A percentile compares a stretch with the other conserved stretches of the same genome.
These are phyloP conservation scores for Brassica juncea DNA, from an alignment of 345 rosid species.

Conservation along the genomic window DNA sequence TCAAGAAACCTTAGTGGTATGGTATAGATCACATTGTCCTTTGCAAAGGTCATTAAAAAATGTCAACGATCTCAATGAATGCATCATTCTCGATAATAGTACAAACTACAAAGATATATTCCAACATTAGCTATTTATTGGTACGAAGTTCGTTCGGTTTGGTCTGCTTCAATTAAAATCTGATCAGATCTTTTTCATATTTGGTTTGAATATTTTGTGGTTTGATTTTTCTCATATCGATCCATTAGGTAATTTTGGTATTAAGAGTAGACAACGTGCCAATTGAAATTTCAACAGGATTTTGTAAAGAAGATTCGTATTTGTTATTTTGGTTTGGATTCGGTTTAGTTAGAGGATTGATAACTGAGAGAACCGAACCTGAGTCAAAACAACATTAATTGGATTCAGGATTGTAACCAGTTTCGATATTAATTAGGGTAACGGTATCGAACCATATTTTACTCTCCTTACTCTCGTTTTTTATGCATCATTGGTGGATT, in stretches of 20 bases:
- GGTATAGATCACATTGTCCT: neutral
- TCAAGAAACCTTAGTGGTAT: slow-evolving; percentile 1
- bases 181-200: neutral
- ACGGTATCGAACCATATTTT: neutral
- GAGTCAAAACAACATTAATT: neutral
- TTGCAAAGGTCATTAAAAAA: neutral
- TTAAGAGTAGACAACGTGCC: neutral
- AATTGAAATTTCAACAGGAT: neutral
- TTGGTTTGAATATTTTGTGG: neutral
- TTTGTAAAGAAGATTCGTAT: neutral
- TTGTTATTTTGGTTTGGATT: neutral
- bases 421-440: neutral
- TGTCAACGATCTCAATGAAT: slow-evolving; percentile 19
- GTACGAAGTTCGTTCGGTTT: neutral
- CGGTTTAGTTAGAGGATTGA: neutral
- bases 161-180: neutral
- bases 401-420: neutral
- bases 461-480: neutral
- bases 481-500: neutral
- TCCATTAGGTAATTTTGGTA: neutral
- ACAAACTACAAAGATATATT: neutral
- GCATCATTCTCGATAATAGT: neutral
- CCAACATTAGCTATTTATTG: too few relatives aligned
- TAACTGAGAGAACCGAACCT: neutral
- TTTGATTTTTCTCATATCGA: neutral